These are phyloP conservation scores for Alternaria infectoria DNA, from an alignment of 2,329 filamentous ascomycete genomes.

Conservation along the genomic window DNA sequence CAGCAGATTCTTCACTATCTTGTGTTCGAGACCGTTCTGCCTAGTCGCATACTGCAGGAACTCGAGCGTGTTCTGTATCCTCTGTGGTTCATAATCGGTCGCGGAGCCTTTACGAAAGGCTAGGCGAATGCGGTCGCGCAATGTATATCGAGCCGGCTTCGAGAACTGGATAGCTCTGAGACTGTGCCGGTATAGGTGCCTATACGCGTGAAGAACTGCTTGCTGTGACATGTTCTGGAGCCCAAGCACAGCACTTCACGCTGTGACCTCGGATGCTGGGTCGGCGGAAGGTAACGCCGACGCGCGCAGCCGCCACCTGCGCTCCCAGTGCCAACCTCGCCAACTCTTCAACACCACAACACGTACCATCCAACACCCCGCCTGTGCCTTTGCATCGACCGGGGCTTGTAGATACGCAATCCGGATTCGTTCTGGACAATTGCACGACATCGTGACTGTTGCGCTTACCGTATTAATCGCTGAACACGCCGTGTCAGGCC, in stretches of 20 bases:
- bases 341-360: conserved; percentile 12
- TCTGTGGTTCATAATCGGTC: conserved; percentile 48
- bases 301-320: conserved; percentile 1
- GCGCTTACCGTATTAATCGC: conserved; percentile 19
- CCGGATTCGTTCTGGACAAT: conserved; percentile 1
- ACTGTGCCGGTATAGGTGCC: conserved; percentile 69
- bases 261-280: conserved; percentile 8
- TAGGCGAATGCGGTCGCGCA: conserved; percentile 59
- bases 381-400: conserved; percentile 26
- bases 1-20: conserved; percentile 72
- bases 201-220: conserved; percentile 69
- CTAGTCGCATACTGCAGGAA: conserved; percentile 71
- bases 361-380: conserved; percentile 19
- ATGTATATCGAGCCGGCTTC: conserved; percentile 68
- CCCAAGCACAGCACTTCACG: not conserved
- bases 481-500: conserved; percentile 15
- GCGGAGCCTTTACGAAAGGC: conserved; percentile 46
- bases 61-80: conserved; percentile 69
- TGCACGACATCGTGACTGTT: conserved; percentile 6
- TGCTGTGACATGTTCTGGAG: conserved; percentile 38
- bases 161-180: conserved; percentile 76
- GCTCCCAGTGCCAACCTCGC: conserved; percentile 5
- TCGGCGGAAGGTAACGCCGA: conserved; percentile 23
- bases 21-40: conserved; percentile 72
- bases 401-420: conserved; percentile 27